Percentiles rank a stretch among this genome's conserved stretches.
Evolutionary conservation across 257 asterid genomes (phyloP).

Genomic region (Nicotiana sylvestris): DNA sequence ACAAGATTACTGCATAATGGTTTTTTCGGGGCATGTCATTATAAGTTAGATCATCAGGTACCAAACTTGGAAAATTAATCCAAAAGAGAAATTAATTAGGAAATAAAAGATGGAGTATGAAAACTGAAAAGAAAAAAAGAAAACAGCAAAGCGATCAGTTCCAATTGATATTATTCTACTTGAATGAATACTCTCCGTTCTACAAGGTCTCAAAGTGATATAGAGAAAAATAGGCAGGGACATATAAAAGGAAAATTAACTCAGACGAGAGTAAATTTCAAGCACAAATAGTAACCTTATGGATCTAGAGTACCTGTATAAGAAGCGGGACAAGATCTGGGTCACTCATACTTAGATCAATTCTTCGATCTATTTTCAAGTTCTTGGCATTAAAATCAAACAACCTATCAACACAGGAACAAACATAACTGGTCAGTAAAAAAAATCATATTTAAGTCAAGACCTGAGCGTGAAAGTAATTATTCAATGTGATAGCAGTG

Average conservation of each 20-base stretch:
- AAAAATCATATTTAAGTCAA: not conserved
- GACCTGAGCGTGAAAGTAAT: not conserved
- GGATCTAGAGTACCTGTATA: slow-evolving; percentile 62
- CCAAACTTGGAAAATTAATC: not conserved
- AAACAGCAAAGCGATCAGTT: not conserved
- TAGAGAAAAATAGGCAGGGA: not conserved
- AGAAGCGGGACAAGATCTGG: slow-evolving; percentile 93
- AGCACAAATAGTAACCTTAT: slow-evolving; percentile 10
- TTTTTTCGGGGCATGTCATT: not conserved
- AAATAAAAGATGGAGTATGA: not conserved
- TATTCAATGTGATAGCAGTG: not conserved
- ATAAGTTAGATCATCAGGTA: not conserved
- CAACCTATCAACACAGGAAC: slow-evolving; percentile 45
- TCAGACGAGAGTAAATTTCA: not conserved
- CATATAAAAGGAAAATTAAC: not conserved
- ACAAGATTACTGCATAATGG: not conserved
- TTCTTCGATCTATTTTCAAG: slow-evolving; percentile 85
- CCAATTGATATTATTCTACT: not conserved
- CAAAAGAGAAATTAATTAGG: not conserved
- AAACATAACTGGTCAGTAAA: not conserved
- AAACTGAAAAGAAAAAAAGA: not conserved
- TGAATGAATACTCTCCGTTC: not conserved
- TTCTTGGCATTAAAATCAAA: slow-evolving; percentile 77
- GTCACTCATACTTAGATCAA: slow-evolving; percentile 96
- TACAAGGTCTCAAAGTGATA: slow-evolving; percentile 13